Base-by-base conservation (phyloP, 139 green algal species). In the Tetraselmis chui region DNA sequence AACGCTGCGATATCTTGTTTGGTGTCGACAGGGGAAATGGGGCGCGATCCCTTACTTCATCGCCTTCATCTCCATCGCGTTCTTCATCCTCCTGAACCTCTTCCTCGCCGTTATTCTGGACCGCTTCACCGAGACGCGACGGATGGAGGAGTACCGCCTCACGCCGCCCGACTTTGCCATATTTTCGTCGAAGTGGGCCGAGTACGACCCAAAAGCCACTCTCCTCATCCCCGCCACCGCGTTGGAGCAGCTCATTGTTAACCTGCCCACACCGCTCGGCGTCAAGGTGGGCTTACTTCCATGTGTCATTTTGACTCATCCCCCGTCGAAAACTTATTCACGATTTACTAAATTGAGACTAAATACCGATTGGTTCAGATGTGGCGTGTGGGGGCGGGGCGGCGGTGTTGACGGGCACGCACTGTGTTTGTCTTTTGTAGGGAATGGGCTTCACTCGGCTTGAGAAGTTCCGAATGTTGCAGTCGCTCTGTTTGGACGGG, bases 81-180 rank as follows among this genome's bases (percentile, higher is more conserved):
- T 32, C 59, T 83, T 83, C 31, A 24, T 83, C n/a, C 28, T 83
- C 58, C 79, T 83, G 58, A 83, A 83, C 45, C n/a, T 83, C 23
- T 31, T 83, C 58, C 28, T 83, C 32, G 79, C 58, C n/a, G 79
- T 83, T 1, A 83, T 83, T 28, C 29, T 83, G 23, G 79, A 76
- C 18, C 76, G 76, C 79, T 83, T 83, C 45, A n/a, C 29, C n/a
- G 79, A 83, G 58, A 45, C 79, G 2, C 30, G 22, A 1, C 76
- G 30, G 2, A 79, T 79, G 76, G 76, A 79, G 29, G 79, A 83
- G 30, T 83, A 32, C 22, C 76, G 29, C 28, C 58, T 83, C 11
- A 83, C 59, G 30, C 27, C 29, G 32, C n/a, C 28, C 58, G 67
- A 76, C 32, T 76, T 83, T 22, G 2, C 58, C 23, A 31, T 59